These are phyloP conservation scores for Rhodocollybia butyracea DNA, from an alignment of 768 basidiomycete genomes.

Conservation along the genomic window DNA sequence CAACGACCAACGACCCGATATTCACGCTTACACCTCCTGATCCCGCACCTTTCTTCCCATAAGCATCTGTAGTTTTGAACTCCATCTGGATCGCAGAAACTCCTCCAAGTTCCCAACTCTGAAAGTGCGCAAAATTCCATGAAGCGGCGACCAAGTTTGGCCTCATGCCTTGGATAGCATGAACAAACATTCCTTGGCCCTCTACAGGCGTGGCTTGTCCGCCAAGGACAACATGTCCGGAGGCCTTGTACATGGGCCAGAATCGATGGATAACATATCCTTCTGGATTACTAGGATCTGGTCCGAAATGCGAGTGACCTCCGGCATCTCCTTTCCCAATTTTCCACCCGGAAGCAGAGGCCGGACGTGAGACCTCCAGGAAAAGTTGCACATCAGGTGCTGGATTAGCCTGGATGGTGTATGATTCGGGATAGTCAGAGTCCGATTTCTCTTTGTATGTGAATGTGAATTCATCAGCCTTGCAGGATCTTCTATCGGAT, in stretches of 20 bases:
- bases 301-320: constrained; percentile 86
- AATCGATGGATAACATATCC: constrained; percentile 90
- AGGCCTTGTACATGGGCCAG: constrained; percentile 69
- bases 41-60: constrained; percentile 77
- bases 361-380: constrained; percentile 67
- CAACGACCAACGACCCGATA: constrained; percentile 81
- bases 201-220: constrained; percentile 55
- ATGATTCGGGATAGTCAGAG: constrained; percentile 68
- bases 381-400: constrained; percentile 78
- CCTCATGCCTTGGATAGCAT: constrained; percentile 98
- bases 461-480: constrained; percentile 82
- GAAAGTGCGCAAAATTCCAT: constrained; percentile 97
- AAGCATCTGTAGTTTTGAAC: constrained; percentile 76
- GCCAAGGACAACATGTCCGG: constrained; percentile 65
- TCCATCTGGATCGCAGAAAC: constrained; percentile 95
- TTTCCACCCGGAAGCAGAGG: constrained; percentile 83
- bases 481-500: constrained; percentile 83
- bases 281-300: constrained; percentile 63
- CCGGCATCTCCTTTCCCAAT: constrained; percentile 84
- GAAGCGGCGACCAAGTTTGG: constrained; percentile 88
- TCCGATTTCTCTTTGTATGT: constrained; percentile 55
- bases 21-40: constrained; percentile 85
- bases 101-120: constrained; percentile 66
- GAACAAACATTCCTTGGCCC: constrained; percentile 83
- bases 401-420: constrained; percentile 76